Base-by-base conservation (phyloP, 2,329 filamentous ascomycete genomes). In the Ceratocystis cacaofunesta region DNA sequence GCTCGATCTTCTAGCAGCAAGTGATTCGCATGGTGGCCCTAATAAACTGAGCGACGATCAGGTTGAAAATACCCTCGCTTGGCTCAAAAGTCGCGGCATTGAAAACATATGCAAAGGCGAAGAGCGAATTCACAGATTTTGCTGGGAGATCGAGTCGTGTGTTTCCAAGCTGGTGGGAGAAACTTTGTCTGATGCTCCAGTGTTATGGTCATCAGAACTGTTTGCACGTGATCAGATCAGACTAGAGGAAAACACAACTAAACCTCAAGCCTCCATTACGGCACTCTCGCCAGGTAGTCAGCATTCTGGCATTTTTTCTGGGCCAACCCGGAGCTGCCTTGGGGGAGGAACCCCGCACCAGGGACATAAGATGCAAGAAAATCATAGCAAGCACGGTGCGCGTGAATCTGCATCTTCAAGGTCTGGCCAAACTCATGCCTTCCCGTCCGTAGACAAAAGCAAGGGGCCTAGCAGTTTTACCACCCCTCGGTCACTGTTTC, bases 41-140 rank as follows among this genome's bases (percentile, higher is more conserved):
- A 95, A 95, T 74, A 99, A 99, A 74, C 81, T 99, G 12, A 92
- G 90, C n/a, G 92, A 97, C 72, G 90, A 96, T 65, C 94, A 97
- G 73, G 87, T 92, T 0, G 90, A 95, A 63, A 85, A 91, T 69
- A 96, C 91, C 0, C 78, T 82, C 22, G 84, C 85, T 65, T 99
- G 92, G 90, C 79, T 97, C 64, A 85, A 88, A 61, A 85, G 88
- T 69, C 87, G 86, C 69, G 85, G 85, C 15, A 87, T 97, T 41
- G 90, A 95, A 73, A 96, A 96, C 72, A 92, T 97, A 70, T 99
- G 94, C 75, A 87, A 86, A 70, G 94, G 92, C 5, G 94, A 99
- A 73, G 94, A 99, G 75, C 80, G 94, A 62, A 92, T 99, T 44
- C 94, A 97, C 73, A 85, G 92, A 10, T 94, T 99, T 74, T 94